phyloP scores from a whole-genome alignment of 2,329 filamentous ascomycete species.

The Diaporthe batatas region DNA sequence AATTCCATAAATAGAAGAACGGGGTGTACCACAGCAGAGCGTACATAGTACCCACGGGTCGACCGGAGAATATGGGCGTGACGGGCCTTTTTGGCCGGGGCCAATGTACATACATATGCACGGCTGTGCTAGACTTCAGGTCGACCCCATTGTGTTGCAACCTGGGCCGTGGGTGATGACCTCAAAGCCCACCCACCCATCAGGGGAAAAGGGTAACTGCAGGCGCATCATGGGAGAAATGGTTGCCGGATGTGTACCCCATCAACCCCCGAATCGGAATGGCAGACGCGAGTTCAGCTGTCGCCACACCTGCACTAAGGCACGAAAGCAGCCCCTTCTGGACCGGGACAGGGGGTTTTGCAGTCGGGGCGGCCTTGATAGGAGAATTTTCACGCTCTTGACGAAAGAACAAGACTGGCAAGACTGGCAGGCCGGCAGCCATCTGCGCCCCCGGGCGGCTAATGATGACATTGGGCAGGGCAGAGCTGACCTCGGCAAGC shows the following conservation, averaged over 20 bases:
- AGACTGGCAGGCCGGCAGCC: background rate
- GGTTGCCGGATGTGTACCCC: slow-evolving; percentile 37
- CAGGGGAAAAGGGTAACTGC: background rate
- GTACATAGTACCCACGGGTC: slow-evolving; percentile 23
- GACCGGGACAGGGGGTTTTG: slow-evolving; percentile 32
- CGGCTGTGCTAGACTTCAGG: slow-evolving; percentile 29
- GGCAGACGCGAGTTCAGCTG: slow-evolving; percentile 41
- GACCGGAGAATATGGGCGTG: slow-evolving; percentile 29
- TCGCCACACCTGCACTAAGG: slow-evolving; percentile 39
- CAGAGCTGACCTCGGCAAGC: slow-evolving; percentile 31
- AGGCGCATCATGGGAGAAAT: slow-evolving; percentile 19
- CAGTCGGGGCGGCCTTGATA: slow-evolving; percentile 33
- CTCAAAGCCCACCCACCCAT: slow-evolving; percentile 3
- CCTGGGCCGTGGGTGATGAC: slow-evolving; percentile 23
- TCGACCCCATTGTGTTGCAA: slow-evolving; percentile 23
- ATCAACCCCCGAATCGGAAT: slow-evolving; percentile 30
- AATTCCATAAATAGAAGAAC: slow-evolving; percentile 38
- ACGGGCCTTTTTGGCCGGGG: slow-evolving; percentile 15
- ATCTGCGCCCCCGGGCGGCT: slow-evolving; percentile 5
- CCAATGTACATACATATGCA: slow-evolving; percentile 32
- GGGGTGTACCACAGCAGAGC: background rate
- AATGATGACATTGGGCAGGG: slow-evolving; percentile 25
- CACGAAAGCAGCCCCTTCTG: slow-evolving; percentile 40
- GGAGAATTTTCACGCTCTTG: slow-evolving; percentile 28
- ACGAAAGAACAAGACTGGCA: slow-evolving; percentile 17